phyloP scores from a whole-genome alignment of 2,329 filamentous ascomycete species.

The Aureobasidium mangrovei region DNA sequence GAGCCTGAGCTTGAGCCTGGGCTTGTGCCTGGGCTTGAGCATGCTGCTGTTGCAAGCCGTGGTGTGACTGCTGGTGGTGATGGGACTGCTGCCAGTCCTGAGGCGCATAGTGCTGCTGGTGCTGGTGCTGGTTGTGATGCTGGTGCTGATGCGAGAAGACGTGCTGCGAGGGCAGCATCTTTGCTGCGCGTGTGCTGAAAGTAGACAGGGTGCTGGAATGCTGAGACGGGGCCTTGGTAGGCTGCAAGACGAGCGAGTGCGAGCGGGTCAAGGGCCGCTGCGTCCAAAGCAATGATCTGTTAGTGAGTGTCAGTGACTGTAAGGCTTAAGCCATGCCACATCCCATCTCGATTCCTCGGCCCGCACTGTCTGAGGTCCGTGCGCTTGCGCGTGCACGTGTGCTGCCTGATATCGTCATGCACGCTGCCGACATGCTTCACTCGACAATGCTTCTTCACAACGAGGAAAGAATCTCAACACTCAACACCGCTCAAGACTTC shows the following conservation, averaged over 20 bases:
- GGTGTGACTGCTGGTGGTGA: conserved; percentile 49
- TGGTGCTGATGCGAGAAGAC: conserved; percentile 53
- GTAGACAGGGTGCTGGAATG: conserved; percentile 1
- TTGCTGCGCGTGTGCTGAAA: conserved; percentile 10
- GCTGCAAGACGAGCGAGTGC: background rate
- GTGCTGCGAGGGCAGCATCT: conserved; percentile 38
- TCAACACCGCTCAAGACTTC: too few relatives aligned
- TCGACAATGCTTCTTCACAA: too few relatives aligned
- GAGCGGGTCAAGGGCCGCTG: background rate
- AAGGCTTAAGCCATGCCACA: too few relatives aligned
- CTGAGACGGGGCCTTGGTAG: background rate
- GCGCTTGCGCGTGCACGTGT: too few relatives aligned
- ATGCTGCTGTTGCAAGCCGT: conserved; percentile 18
- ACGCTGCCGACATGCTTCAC: too few relatives aligned
- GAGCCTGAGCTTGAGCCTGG: conserved; percentile 28
- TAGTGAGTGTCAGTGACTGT: too few relatives aligned
- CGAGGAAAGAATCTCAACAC: too few relatives aligned
- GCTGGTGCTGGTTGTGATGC: conserved; percentile 39
- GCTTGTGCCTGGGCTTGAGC: conserved; percentile 31
- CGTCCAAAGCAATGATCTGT: too few relatives aligned
- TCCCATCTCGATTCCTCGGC: too few relatives aligned
- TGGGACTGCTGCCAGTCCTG: conserved; percentile 46
- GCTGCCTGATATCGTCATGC: too few relatives aligned
- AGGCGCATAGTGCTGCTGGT: conserved; percentile 28
- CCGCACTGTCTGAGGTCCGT: too few relatives aligned